These are phyloP conservation scores for Macaranga tanarius DNA, from an alignment of 441 rosid species.

Conservation along the genomic window DNA sequence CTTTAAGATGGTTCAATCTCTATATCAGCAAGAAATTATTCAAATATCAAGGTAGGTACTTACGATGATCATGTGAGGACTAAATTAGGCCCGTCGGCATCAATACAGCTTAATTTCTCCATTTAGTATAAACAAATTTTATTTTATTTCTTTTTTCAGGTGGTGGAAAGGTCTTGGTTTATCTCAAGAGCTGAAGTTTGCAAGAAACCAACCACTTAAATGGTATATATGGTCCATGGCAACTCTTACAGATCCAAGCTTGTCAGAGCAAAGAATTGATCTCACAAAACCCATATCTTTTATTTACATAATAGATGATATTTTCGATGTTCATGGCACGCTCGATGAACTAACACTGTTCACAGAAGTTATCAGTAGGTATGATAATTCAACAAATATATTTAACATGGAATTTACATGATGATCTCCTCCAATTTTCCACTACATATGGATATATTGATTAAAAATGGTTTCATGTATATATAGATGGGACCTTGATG, in stretches of 20 bases:
- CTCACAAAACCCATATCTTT: constrained; percentile 53
- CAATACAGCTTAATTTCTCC: not conserved
- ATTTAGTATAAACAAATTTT: not conserved
- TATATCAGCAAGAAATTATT: constrained; percentile 39
- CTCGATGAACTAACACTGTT: constrained; percentile 51
- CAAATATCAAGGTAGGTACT: constrained; percentile 36
- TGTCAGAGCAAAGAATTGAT: constrained; percentile 45
- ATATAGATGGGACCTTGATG: constrained; percentile 46
- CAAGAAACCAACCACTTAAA: constrained; percentile 56
- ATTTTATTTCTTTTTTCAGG: constrained; percentile 29
- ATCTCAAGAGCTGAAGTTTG: constrained; percentile 35
- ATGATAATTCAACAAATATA: not conserved
- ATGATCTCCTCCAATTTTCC: no score
- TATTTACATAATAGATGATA: constrained; percentile 50
- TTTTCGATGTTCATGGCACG: constrained; percentile 51
- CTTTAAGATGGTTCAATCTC: constrained; percentile 24
- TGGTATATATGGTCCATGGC: constrained; percentile 63
- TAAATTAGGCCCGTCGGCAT: not conserved
- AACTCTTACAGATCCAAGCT: constrained; percentile 44
- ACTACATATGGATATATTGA: no score
- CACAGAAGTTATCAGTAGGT: constrained; percentile 46
- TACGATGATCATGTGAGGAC: not conserved
- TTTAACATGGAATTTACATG: no score
- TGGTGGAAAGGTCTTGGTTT: constrained; percentile 70
- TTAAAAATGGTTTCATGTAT: not conserved